These are phyloP conservation scores for Arthrobotrys entomopaga DNA, from an alignment of 2,329 filamentous ascomycete species.

Conservation along the genomic window DNA sequence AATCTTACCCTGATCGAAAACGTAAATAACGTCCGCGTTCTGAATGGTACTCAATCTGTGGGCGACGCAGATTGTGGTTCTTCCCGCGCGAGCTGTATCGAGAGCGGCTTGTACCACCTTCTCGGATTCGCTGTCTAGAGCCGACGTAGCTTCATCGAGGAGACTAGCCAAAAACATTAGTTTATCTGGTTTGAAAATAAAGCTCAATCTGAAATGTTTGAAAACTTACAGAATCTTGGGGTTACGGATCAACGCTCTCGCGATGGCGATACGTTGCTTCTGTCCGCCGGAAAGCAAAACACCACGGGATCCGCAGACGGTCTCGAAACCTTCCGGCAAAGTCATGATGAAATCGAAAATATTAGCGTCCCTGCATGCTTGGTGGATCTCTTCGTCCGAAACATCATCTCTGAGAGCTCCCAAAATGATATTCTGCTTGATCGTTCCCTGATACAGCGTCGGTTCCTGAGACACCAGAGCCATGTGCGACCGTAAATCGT, in stretches of 20 bases:
- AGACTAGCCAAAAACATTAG: constrained; percentile 63
- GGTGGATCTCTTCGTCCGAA: constrained; percentile 76
- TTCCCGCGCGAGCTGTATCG: constrained; percentile 77
- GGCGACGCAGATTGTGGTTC: constrained; percentile 93
- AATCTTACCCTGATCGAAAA: constrained; percentile 89
- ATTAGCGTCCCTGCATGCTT: constrained; percentile 87
- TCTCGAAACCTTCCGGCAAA: constrained; percentile 78
- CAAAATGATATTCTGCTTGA: constrained; percentile 88
- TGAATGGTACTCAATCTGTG: constrained; percentile 91
- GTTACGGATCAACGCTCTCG: constrained; percentile 87
- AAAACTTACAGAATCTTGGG: constrained; percentile 75
- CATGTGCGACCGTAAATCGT: constrained; percentile 83
- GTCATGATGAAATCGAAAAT: constrained; percentile 84
- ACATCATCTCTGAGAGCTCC: constrained; percentile 75
- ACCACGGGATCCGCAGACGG: constrained; percentile 86
- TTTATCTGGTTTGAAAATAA: constrained; percentile 61
- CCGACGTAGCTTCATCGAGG: constrained; percentile 71
- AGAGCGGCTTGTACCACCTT: constrained; percentile 83
- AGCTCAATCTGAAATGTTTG: constrained; percentile 72
- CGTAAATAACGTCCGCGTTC: constrained; percentile 92
- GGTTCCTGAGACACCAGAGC: constrained; percentile 94
- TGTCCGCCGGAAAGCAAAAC: constrained; percentile 87
- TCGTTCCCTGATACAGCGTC: constrained; percentile 90
- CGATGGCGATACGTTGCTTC: constrained; percentile 94
- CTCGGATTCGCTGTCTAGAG: constrained; percentile 79